These are phyloP conservation scores for Chalciporus piperatus DNA, from an alignment of 768 basidiomycete genomes.

Conservation along the genomic window DNA sequence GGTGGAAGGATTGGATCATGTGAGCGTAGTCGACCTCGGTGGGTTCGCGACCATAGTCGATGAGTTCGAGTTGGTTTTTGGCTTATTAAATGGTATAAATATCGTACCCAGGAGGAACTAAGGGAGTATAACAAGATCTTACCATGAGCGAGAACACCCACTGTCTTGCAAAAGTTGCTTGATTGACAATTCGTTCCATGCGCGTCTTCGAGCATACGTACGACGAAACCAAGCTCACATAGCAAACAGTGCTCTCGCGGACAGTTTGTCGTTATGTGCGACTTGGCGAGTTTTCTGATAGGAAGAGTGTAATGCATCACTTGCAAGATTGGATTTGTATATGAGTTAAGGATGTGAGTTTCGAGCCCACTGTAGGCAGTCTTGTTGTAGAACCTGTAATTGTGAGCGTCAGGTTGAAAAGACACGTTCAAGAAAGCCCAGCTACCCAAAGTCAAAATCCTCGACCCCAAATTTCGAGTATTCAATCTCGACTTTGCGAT, in stretches of 20 bases:
- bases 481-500: conserved; percentile 93
- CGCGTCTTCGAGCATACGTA: conserved; percentile 95
- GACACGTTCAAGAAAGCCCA: neutral
- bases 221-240: conserved; percentile 93
- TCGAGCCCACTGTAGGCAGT: conserved; percentile 90
- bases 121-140: conserved; percentile 7
- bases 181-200: conserved; percentile 92
- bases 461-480: conserved; percentile 99
- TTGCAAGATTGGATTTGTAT: conserved; percentile 89
- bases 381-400: conserved; percentile 83
- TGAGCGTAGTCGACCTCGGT: conserved; percentile 76
- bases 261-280: conserved; percentile 88
- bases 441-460: conserved; percentile 96
- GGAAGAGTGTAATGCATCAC: conserved; percentile 83
- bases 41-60: conserved; percentile 81
- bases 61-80: conserved; percentile 78
- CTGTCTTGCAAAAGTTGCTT: conserved; percentile 94
- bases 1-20: conserved; percentile 93
- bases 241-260: conserved; percentile 88
- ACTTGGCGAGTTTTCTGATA: conserved; percentile 80
- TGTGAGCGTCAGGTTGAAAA: neutral
- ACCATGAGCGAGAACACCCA: conserved; percentile 88
- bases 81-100: conserved; percentile 34
- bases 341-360: conserved; percentile 96
- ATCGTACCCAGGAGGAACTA: neutral